These are phyloP conservation scores for Teunomyces cretensis DNA, from an alignment of 805 yeast species.

Conservation along the genomic window DNA sequence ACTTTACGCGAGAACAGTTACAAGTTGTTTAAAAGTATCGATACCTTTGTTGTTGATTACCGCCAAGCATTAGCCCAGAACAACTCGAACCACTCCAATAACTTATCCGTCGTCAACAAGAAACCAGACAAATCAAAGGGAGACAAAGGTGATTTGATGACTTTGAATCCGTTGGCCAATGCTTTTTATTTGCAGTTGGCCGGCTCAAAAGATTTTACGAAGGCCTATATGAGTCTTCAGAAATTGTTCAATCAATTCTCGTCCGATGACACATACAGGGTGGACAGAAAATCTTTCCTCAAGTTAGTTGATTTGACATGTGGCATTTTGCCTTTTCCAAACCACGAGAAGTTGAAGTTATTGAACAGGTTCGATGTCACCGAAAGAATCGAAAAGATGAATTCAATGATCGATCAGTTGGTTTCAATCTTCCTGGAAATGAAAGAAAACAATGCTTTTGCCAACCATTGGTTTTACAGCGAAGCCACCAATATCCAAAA, in stretches of 20 bases:
- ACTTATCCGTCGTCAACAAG: background rate
- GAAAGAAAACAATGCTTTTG: conserved; percentile 30
- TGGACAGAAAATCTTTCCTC: conserved; percentile 12
- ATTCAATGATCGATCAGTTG: conserved; percentile 33
- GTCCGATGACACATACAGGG: conserved; percentile 6
- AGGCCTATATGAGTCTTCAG: conserved; percentile 43
- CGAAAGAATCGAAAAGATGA: conserved; percentile 34
- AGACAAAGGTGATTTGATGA: conserved; percentile 33
- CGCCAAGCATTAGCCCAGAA: conserved; percentile 26
- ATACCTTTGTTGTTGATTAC: conserved; percentile 37
- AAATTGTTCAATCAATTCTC: conserved; percentile 29
- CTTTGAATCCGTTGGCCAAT: conserved; percentile 60
- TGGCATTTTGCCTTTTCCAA: conserved; percentile 53
- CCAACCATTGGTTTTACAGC: conserved; percentile 47
- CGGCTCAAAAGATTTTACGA: conserved; percentile 45
- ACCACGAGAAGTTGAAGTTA: conserved; percentile 39
- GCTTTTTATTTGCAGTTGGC: conserved; percentile 56
- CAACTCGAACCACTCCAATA: conserved; percentile 10
- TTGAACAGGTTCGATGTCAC: conserved; percentile 31
- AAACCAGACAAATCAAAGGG: background rate
- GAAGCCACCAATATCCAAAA: conserved; percentile 52
- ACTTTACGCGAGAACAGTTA: conserved; percentile 18
- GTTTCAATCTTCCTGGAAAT: conserved; percentile 36
- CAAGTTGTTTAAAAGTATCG: conserved; percentile 36
- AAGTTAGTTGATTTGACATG: conserved; percentile 43